Percentiles rank a stretch among this genome's conserved stretches.
These are phyloP conservation scores for Boletus rubescentipes DNA, from an alignment of 768 basidiomycete genomes.

Conservation along the genomic window DNA sequence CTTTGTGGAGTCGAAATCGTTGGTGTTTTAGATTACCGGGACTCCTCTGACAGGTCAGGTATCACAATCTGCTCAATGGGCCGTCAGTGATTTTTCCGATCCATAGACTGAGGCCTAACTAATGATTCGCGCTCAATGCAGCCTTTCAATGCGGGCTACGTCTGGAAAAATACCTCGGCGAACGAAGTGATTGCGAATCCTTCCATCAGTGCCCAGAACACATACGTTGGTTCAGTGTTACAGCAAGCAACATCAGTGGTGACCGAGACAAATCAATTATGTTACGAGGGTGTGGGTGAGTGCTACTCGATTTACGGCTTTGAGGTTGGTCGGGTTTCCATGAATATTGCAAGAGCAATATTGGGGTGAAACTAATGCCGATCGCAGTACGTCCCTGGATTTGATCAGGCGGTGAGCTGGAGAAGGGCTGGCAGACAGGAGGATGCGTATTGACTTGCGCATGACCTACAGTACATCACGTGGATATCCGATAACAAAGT, in stretches of 20 bases:
- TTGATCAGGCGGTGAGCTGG: slow-evolving; percentile 56
- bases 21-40: slow-evolving; percentile 45
- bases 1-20: slow-evolving; percentile 6
- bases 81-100: slow-evolving; percentile 44
- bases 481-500: slow-evolving; percentile 72
- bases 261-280: slow-evolving; percentile 61
- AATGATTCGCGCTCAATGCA: slow-evolving; percentile 22
- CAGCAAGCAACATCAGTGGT: slow-evolving; percentile 83
- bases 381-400: slow-evolving; percentile 47
- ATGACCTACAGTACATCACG: slow-evolving; percentile 63
- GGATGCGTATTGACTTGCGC: background rate
- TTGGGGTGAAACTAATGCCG: background rate
- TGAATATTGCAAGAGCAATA: background rate
- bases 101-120: background rate
- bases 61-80: slow-evolving; percentile 85
- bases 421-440: background rate
- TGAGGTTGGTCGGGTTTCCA: slow-evolving; percentile 44
- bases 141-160: slow-evolving; percentile 77
- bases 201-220: slow-evolving; percentile 54
- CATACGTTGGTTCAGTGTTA: slow-evolving; percentile 62
- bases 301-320: slow-evolving; percentile 82
- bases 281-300: slow-evolving; percentile 61
- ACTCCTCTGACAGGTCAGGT: slow-evolving; percentile 54
- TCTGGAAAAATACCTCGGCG: slow-evolving; percentile 59
- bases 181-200: slow-evolving; percentile 61